These are phyloP conservation scores for Hysterangium stoloniferum DNA, from an alignment of 768 basidiomycete species.

Conservation along the genomic window DNA sequence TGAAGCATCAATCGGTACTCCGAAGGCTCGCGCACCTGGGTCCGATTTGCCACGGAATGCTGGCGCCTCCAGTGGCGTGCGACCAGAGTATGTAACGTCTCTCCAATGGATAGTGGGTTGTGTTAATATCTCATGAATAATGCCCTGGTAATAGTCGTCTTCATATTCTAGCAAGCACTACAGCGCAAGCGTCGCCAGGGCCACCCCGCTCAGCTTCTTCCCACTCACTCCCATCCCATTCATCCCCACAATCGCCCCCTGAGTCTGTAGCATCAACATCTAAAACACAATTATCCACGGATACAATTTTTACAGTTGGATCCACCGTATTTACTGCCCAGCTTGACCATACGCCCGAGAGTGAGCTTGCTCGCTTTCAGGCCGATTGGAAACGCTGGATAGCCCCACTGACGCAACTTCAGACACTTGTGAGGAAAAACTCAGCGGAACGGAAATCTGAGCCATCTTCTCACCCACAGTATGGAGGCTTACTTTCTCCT, in stretches of 20 bases:
- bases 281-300: conserved; percentile 1
- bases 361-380: background rate
- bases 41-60: too few species aligned
- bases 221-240: background rate
- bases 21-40: too few species aligned
- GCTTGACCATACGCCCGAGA: background rate
- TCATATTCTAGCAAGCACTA: conserved; percentile 7
- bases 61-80: too few species aligned
- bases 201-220: background rate
- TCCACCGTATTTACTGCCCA: conserved; percentile 1
- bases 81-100: too few species aligned
- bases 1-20: too few species aligned
- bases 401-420: conserved; percentile 7
- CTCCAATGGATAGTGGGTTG: too few species aligned
- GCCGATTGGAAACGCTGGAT: conserved; percentile 11
- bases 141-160: background rate
- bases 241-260: too few species aligned
- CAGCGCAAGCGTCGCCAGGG: background rate
- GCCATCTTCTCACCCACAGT: background rate
- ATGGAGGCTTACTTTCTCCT: background rate
- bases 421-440: conserved; percentile 3
- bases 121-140: too few species aligned
- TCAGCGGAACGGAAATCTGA: too few species aligned
- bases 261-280: background rate
- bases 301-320: conserved; percentile 6